These are phyloP conservation scores for Seiridium cupressi DNA, from an alignment of 2,329 filamentous ascomycete genomes.

Conservation along the genomic window DNA sequence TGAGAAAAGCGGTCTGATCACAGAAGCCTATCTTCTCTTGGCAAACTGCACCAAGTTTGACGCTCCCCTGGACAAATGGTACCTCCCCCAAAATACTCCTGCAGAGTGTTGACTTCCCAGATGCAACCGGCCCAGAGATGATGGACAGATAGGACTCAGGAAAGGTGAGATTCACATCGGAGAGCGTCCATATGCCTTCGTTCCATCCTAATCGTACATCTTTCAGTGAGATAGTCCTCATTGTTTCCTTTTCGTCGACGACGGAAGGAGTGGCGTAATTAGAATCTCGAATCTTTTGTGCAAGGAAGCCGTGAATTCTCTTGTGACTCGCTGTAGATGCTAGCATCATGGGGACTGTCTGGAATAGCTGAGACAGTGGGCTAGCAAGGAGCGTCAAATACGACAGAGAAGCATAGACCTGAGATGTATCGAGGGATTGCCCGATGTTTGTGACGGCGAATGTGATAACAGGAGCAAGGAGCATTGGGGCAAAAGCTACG, in stretches of 20 bases:
- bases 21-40: conserved; percentile 33
- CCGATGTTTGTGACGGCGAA: conserved; percentile 25
- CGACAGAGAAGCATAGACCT: conserved; percentile 38
- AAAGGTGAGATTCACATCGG: conserved; percentile 31
- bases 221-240: conserved; percentile 14
- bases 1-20: conserved; percentile 33
- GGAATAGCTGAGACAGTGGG: conserved; percentile 38
- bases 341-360: conserved; percentile 33
- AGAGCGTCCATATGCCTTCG: conserved; percentile 23
- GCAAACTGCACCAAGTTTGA: conserved; percentile 15
- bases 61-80: conserved; percentile 22
- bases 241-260: background rate
- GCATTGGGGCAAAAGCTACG: conserved; percentile 17
- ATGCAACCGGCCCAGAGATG: conserved; percentile 40
- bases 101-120: conserved; percentile 43
- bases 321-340: conserved; percentile 37
- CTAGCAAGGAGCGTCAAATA: conserved; percentile 35
- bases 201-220: conserved; percentile 34
- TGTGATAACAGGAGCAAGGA: conserved; percentile 24
- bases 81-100: conserved; percentile 37
- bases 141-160: conserved; percentile 30
- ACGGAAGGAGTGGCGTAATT: background rate
- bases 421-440: conserved; percentile 19
- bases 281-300: background rate
- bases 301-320: conserved; percentile 36